Conservation (phyloP, 768 basidiomycete species). For the Scleroderma bovista region DNA sequence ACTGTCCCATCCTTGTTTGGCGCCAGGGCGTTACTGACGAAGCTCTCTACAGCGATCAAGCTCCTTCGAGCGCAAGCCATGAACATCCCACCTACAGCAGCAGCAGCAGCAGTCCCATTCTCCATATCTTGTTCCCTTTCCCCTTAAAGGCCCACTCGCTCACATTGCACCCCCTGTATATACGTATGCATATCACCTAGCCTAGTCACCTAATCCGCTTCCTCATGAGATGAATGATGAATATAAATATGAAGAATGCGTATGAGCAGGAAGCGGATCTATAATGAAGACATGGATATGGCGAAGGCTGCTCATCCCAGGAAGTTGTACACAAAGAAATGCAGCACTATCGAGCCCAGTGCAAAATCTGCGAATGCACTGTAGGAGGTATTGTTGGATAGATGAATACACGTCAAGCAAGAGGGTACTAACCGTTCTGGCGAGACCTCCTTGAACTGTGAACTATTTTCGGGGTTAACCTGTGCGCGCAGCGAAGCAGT, state of each 20-base stretch:
- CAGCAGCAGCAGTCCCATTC: too few species aligned
- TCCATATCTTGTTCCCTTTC: too few species aligned
- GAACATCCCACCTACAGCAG: not conserved
- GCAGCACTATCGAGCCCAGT: conserved; percentile 89
- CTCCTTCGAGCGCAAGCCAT: conserved; percentile 58
- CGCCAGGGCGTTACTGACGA: conserved; percentile 3
- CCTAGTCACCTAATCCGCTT: too few species aligned
- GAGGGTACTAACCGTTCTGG: conserved; percentile 72
- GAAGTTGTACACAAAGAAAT: conserved; percentile 99
- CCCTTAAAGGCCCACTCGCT: too few species aligned
- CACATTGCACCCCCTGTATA: too few species aligned
- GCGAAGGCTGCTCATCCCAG: conserved; percentile 54
- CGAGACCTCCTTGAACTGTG: conserved; percentile 85
- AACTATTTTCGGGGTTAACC: conserved; percentile 79
- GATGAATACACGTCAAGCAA: not conserved
- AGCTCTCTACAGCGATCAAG: conserved; percentile 48
- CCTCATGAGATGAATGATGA: too few species aligned
- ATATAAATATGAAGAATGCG: too few species aligned
- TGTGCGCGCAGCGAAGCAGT: conserved; percentile 89
- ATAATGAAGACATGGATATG: too few species aligned
- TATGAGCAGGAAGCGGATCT: too few species aligned
- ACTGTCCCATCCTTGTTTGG: conserved; percentile 5
- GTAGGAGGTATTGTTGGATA: conserved; percentile 2
- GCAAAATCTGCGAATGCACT: conserved; percentile 98
- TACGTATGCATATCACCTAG: too few species aligned